Evolutionary conservation across 1,284 basidiomycete species (phyloP).

Genomic region (Sanghuangporus baumii): DNA sequence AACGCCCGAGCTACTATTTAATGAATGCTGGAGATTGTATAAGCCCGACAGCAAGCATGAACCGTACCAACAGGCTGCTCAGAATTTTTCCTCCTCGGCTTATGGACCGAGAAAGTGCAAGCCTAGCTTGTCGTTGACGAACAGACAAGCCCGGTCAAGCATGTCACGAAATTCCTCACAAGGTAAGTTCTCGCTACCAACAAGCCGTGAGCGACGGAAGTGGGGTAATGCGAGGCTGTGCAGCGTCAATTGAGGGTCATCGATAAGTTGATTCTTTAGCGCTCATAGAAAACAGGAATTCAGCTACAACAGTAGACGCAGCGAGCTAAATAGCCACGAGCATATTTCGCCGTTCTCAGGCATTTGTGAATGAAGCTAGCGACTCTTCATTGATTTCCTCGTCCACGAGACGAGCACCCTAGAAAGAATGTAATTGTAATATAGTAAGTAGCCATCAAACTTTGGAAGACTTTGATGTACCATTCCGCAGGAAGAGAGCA

Average conservation of each 20-base stretch:
- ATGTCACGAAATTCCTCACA: not conserved
- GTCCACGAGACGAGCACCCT: slow-evolving; percentile 56
- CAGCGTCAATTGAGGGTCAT: not conserved
- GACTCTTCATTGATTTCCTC: slow-evolving; percentile 33
- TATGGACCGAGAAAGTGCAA: not conserved
- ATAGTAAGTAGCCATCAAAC: no score
- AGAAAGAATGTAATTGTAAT: slow-evolving; percentile 16
- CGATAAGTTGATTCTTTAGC: not conserved
- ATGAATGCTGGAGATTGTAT: not conserved
- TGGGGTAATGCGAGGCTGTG: not conserved
- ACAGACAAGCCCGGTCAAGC: not conserved
- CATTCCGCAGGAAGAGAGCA: not conserved
- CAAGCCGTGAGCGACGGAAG: not conserved
- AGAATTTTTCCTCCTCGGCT: not conserved
- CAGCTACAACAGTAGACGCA: slow-evolving; percentile 2
- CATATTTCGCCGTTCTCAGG: slow-evolving; percentile 16
- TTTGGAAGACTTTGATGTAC: no score
- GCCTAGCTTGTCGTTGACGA: not conserved
- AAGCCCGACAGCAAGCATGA: not conserved
- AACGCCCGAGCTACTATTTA: not conserved
- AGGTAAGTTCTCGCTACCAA: not conserved
- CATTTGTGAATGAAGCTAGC: slow-evolving; percentile 3
- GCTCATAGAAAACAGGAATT: slow-evolving; percentile 2
- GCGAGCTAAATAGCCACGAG: slow-evolving; percentile 15
- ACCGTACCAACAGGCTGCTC: not conserved